These are phyloP conservation scores for Fusarium floridanum DNA, from an alignment of 2,329 filamentous ascomycete species.

Conservation along the genomic window DNA sequence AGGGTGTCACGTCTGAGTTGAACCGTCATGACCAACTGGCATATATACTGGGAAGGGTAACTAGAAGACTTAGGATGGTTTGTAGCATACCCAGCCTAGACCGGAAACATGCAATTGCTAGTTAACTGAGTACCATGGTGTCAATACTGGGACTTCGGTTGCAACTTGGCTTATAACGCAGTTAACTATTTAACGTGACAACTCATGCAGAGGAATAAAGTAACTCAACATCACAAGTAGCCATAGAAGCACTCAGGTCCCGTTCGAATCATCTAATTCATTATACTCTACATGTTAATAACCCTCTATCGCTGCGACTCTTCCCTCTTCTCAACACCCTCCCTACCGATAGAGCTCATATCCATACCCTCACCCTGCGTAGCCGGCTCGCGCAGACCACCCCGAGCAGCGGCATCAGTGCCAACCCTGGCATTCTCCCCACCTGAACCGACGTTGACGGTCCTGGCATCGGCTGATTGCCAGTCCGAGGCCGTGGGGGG, in stretches of 20 bases:
- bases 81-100: neutral
- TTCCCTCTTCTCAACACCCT: conserved; percentile 56
- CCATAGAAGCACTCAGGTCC: no score
- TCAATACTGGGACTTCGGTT: neutral
- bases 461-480: conserved; percentile 77
- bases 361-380: conserved; percentile 66
- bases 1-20: neutral
- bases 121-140: neutral
- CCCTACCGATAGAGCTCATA: conserved; percentile 72
- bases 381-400: conserved; percentile 70
- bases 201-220: no score
- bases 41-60: neutral
- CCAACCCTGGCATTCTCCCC: conserved; percentile 66
- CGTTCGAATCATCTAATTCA: no score
- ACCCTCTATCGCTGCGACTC: conserved; percentile 25
- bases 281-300: no score
- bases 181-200: neutral
- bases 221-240: neutral
- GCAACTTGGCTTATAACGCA: neutral
- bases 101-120: neutral
- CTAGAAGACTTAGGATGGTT: neutral
- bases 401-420: conserved; percentile 60
- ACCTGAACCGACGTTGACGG: conserved; percentile 78
- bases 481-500: conserved; percentile 83
- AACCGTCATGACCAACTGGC: no score